phyloP scores from a whole-genome alignment of 129 eudicot genomes.

The Helianthus tuberosus region DNA sequence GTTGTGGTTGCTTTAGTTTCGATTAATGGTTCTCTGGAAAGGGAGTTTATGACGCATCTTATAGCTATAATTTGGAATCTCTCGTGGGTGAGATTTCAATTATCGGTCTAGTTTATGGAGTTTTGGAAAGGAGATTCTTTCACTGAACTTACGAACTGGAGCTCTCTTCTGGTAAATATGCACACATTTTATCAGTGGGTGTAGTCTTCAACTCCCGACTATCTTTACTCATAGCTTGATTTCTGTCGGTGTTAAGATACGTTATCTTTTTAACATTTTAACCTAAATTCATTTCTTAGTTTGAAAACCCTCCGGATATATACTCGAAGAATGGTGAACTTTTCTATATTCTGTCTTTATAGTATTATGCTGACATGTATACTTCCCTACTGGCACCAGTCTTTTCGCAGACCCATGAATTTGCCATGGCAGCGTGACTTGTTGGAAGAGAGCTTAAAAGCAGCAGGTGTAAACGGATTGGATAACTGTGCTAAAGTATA shows the following conservation, averaged over 20 bases:
- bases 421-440: conserved; percentile 86
- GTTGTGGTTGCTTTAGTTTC: conserved; percentile 41
- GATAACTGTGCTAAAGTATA: conserved; percentile 73
- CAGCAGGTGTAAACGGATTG: conserved; percentile 69
- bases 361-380: conserved; percentile 62
- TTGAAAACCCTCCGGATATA: conserved; percentile 25
- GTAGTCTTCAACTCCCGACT: conserved; percentile 42
- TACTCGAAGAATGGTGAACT: conserved; percentile 44
- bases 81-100: conserved; percentile 49
- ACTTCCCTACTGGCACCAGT: conserved; percentile 64
- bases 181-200: conserved; percentile 47
- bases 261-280: conserved; percentile 37
- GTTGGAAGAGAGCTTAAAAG: conserved; percentile 83
- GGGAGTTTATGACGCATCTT: conserved; percentile 59
- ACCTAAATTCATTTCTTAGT: conserved; percentile 8
- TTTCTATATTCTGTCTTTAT: conserved; percentile 40
- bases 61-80: conserved; percentile 48
- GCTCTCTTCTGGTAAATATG: conserved; percentile 55
- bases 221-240: conserved; percentile 41
- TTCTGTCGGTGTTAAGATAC: conserved; percentile 32
- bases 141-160: conserved; percentile 66
- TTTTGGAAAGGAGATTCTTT: conserved; percentile 58
- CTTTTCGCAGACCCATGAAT: conserved; percentile 71
- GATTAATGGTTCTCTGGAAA: conserved; percentile 44
- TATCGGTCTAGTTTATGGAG: conserved; percentile 50